These are phyloP conservation scores for Hygrocybe coccinea DNA, from an alignment of 768 basidiomycete species.

Conservation along the genomic window DNA sequence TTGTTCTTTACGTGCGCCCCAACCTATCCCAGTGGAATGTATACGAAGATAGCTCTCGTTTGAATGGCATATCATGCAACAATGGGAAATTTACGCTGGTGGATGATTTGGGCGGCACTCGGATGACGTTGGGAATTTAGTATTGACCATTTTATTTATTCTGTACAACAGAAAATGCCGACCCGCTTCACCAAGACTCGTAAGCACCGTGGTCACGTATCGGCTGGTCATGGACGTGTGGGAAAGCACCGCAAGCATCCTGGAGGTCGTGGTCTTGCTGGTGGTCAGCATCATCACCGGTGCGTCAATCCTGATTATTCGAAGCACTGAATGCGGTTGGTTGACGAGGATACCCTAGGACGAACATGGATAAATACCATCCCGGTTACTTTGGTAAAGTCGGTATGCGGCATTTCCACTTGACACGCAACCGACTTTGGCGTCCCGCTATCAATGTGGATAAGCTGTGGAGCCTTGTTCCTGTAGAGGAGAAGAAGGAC, in stretches of 20 bases:
- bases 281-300: constrained; percentile 99
- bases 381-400: constrained; percentile 99
- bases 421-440: constrained; percentile 88
- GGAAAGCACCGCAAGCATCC: constrained; percentile 99
- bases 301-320: constrained; percentile 42
- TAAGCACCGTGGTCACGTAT: constrained; percentile 99
- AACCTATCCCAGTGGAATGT: neutral
- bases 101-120: constrained; percentile 35
- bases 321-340: neutral
- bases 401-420: constrained; percentile 99
- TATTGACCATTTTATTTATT: neutral
- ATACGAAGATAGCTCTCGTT: neutral
- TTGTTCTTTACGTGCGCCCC: neutral
- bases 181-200: constrained; percentile 95
- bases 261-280: constrained; percentile 99
- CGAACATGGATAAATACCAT: constrained; percentile 99
- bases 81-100: neutral
- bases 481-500: constrained; percentile 75
- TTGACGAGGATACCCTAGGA: constrained; percentile 40
- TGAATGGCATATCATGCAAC: neutral
- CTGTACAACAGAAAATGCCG: constrained; percentile 64
- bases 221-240: constrained; percentile 99
- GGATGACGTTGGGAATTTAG: constrained; percentile 62
- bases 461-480: constrained; percentile 91
- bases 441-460: constrained; percentile 97